Base-by-base conservation (phyloP, 495 filamentous ascomycete genomes). In the Aspergillus nanangensis region DNA sequence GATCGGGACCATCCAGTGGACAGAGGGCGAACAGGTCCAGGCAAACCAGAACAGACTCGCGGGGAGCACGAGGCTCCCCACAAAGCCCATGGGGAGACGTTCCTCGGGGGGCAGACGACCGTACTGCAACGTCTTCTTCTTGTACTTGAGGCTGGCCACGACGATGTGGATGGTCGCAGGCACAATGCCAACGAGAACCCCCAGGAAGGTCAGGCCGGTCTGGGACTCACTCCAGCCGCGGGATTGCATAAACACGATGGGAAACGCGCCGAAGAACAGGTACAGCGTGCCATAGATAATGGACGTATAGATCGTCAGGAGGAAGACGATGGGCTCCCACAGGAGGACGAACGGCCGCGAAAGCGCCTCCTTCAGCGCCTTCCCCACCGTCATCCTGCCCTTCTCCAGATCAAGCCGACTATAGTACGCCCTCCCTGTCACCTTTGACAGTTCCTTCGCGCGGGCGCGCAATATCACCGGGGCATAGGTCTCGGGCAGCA, bases 261-360 rank as follows among this genome's bases (percentile, higher is more conserved):
- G 73, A 57, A 84, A 76, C 20, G 81, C 83, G 2, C 79, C 80
- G 61, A 86, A 82, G 35, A 87, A 70, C 9, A 88, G 68, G 58
- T 87, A 88, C 1, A 86, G 61, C 11, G 81, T 75, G 0, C 81
- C 77, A 52, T 84, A 86, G 15, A 75, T 65, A 42, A 84, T 69
- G 20, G 79, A 73, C 52, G 83, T 71, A 60, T 86, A 86, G 3
- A 82, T 38, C 5, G 72, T 75, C 15, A 79, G 68, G 4, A 77
- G 48, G 25, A 76, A 58, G 18, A 74, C 70, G 45, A 83, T 78
- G 8, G 77, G 72, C 3, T 50, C 17, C 68, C 75, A 43, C 3
- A 52, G 45, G 7, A 52, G 31, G 5, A 43, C 19, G 14, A 39
- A 48, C 8, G 50, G 50, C 3, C 50, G 53, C 18, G 39, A 40